These are phyloP conservation scores for Tylopilus vinaceipallidus DNA, from an alignment of 768 basidiomycete genomes.

Conservation along the genomic window DNA sequence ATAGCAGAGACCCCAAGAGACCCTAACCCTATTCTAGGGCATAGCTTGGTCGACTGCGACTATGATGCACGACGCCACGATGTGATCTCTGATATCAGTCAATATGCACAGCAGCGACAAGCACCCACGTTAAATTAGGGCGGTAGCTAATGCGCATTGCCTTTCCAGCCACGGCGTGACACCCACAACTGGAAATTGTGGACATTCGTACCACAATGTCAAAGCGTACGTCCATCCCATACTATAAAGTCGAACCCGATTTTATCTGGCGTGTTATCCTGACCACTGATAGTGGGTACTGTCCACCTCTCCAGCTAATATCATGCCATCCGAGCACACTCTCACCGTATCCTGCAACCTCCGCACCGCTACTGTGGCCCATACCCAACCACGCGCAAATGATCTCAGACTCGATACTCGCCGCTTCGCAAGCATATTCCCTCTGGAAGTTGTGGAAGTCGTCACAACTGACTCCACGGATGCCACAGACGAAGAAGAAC, in stretches of 20 bases:
- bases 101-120: neutral
- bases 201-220: slow-evolving; percentile 20
- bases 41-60: neutral
- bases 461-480: slow-evolving; percentile 6
- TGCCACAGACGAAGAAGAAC: slow-evolving; percentile 17
- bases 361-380: neutral
- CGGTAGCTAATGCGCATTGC: slow-evolving; percentile 10
- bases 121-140: neutral
- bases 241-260: slow-evolving; percentile 17
- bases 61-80: too few relatives aligned
- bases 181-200: slow-evolving; percentile 20
- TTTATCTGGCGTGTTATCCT: neutral
- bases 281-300: slow-evolving; percentile 2
- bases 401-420: slow-evolving; percentile 22
- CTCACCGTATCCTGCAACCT: slow-evolving; percentile 6
- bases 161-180: slow-evolving; percentile 19
- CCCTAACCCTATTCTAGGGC: slow-evolving; percentile 23
- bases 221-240: slow-evolving; percentile 20
- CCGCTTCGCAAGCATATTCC: slow-evolving; percentile 27
- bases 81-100: too few relatives aligned
- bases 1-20: too few relatives aligned
- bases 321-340: slow-evolving; percentile 10
- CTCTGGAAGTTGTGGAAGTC: slow-evolving; percentile 6
- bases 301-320: neutral
- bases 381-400: neutral